Conservation (phyloP, 2,329 filamentous ascomycete genomes). For the Fusarium udum region DNA sequence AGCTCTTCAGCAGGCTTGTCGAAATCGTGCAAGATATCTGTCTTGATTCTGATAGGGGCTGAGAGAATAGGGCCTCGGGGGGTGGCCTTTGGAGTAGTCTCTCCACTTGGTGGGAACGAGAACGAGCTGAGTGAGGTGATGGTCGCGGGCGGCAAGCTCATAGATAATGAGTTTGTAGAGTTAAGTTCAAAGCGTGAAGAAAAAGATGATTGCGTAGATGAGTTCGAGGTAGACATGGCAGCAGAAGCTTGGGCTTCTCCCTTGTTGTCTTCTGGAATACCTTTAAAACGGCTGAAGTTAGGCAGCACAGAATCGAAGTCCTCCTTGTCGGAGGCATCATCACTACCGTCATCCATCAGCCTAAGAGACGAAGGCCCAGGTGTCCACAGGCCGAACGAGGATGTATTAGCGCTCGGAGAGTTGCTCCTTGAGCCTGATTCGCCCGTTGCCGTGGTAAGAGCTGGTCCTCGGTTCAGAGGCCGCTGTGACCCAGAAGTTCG, state of each 20-base stretch:
- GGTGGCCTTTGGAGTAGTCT: constrained; percentile 31
- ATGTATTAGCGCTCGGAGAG: constrained; percentile 29
- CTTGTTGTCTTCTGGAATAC: constrained; percentile 28
- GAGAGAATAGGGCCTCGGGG: constrained; percentile 45
- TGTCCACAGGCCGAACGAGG: constrained; percentile 48
- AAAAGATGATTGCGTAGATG: constrained; percentile 19
- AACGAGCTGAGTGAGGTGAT: constrained; percentile 34
- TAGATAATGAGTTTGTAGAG: constrained; percentile 28
- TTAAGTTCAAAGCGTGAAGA: constrained; percentile 32
- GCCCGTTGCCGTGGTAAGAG: constrained; percentile 27
- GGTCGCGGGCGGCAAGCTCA: constrained; percentile 35
- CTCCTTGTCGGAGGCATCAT: constrained; percentile 54
- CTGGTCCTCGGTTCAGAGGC: constrained; percentile 31
- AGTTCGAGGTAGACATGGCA: constrained; percentile 8
- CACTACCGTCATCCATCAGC: constrained; percentile 56
- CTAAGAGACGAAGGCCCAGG: constrained; percentile 54
- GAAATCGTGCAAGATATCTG: constrained; percentile 40
- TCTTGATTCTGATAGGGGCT: constrained; percentile 50
- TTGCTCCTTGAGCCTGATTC: constrained; percentile 33
- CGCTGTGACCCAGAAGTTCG: constrained; percentile 46
- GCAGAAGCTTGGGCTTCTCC: background rate
- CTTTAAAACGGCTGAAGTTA: constrained; percentile 57
- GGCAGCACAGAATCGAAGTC: constrained; percentile 62
- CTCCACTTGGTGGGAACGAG: constrained; percentile 30
- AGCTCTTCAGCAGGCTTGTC: constrained; percentile 47